Percentiles rank a stretch among this genome's conserved stretches.
These are phyloP conservation scores for Trichothecium sympodiale DNA, from an alignment of 2,329 filamentous ascomycete species.

Conservation along the genomic window DNA sequence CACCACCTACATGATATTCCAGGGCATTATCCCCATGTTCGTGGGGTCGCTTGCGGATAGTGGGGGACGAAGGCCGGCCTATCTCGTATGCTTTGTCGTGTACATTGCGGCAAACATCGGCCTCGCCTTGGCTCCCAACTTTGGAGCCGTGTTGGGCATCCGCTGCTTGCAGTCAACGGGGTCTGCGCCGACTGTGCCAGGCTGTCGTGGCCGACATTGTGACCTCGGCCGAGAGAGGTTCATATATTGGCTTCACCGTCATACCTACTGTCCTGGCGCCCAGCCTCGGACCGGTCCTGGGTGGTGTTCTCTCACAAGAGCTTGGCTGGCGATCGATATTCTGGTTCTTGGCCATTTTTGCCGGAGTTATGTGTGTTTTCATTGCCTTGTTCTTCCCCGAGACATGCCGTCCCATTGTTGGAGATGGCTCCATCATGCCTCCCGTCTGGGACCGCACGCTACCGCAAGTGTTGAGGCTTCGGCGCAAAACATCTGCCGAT, in stretches of 20 bases:
- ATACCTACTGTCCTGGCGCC: slow-evolving; percentile 36
- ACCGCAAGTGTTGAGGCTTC: slow-evolving; percentile 15
- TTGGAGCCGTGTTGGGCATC: slow-evolving; percentile 38
- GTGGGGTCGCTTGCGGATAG: slow-evolving; percentile 44
- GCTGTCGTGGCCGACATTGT: slow-evolving; percentile 54
- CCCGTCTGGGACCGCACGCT: slow-evolving; percentile 24
- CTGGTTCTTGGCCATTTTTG: slow-evolving; percentile 46
- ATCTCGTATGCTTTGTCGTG: slow-evolving; percentile 39
- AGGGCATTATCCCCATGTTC: slow-evolving; percentile 47
- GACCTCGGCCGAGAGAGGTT: slow-evolving; percentile 49
- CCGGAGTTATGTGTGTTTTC: slow-evolving; percentile 26
- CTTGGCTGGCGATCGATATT: slow-evolving; percentile 51
- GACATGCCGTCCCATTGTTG: slow-evolving; percentile 33
- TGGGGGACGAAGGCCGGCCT: slow-evolving; percentile 41
- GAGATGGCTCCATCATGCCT: slow-evolving; percentile 36
- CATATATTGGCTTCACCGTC: slow-evolving; percentile 43
- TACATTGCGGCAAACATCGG: slow-evolving; percentile 44
- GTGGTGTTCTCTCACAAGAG: slow-evolving; percentile 44
- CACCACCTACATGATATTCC: slow-evolving; percentile 48
- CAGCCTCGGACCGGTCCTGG: slow-evolving; percentile 43
- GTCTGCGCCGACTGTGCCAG: slow-evolving; percentile 44
- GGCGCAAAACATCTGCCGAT: slow-evolving; percentile 7
- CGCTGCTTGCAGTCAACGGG: slow-evolving; percentile 47
- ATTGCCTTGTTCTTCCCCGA: slow-evolving; percentile 42
- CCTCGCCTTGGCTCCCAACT: slow-evolving; percentile 36